Evolutionary conservation across 2,329 filamentous ascomycete genomes (phyloP).

Genomic region (Colletotrichum shisoi): DNA sequence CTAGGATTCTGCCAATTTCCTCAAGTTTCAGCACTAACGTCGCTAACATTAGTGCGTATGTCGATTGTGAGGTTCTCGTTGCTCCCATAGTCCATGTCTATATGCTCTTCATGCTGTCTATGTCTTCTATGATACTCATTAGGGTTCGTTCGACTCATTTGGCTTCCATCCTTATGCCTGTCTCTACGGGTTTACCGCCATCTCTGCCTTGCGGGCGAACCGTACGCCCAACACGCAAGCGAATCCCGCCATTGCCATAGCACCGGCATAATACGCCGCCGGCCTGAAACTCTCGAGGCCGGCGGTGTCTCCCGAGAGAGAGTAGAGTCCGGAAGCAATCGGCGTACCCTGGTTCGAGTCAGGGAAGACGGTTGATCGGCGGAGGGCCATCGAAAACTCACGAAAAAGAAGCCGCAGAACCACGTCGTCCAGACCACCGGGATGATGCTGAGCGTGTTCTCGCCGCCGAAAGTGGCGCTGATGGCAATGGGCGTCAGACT

Average conservation of each 20-base stretch:
- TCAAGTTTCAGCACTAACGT: too few relatives aligned
- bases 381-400: constrained; percentile 25
- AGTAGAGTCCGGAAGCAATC: constrained; percentile 44
- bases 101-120: background rate
- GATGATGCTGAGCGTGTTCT: constrained; percentile 43
- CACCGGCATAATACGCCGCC: constrained; percentile 45
- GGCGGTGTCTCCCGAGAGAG: constrained; percentile 38
- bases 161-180: rapidly evolving
- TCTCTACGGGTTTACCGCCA: background rate
- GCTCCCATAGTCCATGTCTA: background rate
- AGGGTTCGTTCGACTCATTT: background rate
- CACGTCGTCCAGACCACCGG: constrained; percentile 45
- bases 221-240: constrained; percentile 17
- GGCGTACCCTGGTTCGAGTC: constrained; percentile 41
- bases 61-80: background rate
- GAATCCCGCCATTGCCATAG: constrained; percentile 41
- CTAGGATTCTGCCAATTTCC: too few relatives aligned
- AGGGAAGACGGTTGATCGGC: background rate
- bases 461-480: constrained; percentile 41
- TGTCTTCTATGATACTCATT: background rate
- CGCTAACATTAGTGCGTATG: background rate
- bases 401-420: constrained; percentile 46
- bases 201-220: background rate
- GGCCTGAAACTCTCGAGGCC: constrained; percentile 42
- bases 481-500: constrained; percentile 43